Base-by-base conservation (phyloP, 345 rosid genomes). In the Noccaea bulbosa region DNA sequence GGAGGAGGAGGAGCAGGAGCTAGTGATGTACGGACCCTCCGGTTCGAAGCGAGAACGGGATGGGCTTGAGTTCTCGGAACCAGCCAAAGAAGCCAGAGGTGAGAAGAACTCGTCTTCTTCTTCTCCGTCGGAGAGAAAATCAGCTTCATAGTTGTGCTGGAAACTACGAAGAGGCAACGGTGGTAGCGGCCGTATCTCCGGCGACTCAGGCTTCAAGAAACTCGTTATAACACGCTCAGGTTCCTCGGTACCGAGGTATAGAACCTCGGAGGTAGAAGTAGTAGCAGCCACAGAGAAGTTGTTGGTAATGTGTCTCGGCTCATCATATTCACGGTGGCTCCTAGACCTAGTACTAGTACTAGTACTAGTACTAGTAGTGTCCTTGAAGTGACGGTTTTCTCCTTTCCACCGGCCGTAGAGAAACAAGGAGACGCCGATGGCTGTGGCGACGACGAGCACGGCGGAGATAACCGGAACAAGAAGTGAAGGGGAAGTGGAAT, bases 181-280 rank as follows among this genome's bases (percentile, higher is more conserved):
- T 33, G 99, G 98, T 7, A 94, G 83, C 0, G 98, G 99, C 2
- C 83, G 88, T 39, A 94, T 87, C 81, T 91, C 99, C 69, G 99
- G 99, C 5, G 99, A 91, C 7, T 87, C 88, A 69, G 86, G 54
- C 66, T 87, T 91, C 47, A 79, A 57, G 37, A 82, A 84, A 65
- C 77, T 86, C 30, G 78, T 73, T 44, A 67, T 50, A 46, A 62
- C 56, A 41, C 67, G 39, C 55, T 85, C 38, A 73, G 81, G 30
- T 80, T 44, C 55, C 59, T 59, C 78, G 1, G 56, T 8, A 5
- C 88, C 87, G 66, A 88, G 52, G 71, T 90, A 90, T 0, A 92
- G 83, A 60, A 94, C 89, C 73, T 94, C 88, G 0, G 98, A 88
- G 74, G 69, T 47, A 7, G 98, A 85, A 68, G 68, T 51, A 0